Evolutionary conservation across 495 filamentous ascomycete species (phyloP), one percentile per base, ranked within the genome.

Genomic region (Sabuloglossum arenarium): DNA sequence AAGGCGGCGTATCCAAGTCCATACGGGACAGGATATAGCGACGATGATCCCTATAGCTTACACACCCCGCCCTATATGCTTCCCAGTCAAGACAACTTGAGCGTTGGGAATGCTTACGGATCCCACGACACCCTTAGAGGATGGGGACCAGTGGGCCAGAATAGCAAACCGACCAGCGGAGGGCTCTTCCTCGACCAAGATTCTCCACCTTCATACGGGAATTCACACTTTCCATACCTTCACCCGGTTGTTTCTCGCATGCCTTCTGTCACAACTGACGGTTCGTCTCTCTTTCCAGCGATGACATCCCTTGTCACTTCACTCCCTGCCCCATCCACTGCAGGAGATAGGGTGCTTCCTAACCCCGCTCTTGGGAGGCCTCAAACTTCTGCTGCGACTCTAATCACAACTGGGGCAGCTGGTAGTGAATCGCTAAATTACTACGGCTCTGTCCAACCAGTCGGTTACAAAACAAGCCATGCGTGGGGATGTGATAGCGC

Each of bases 291-390:
- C 32, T 59, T 59, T n/a, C 57, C 57, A 47, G 45, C 51, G 11
- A 30, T 59, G 24, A 34, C 32, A 10, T 51, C 57, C 24, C 11
- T 59, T 5, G 32, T 19, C 10, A 37, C 57, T 14, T 57, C 57
- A n/a, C 52, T 59, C 5, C 57, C 57, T 19, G 10, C 16, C 14
- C 23, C 53, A 21, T 23, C 32, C 16, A 28, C 57, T 24, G 34
- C 52, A 11, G 57, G 50, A 30, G 57, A 59, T 12, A 37, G 57
- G 51, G 24, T 57, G n/a, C 52, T 59, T 16, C 57, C 57, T 14
- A 46, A 56, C 19, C 57, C 57, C 5, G 54, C 54, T 27, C 19
- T 56, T n/a, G 34, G 37, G 25, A 43, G 54, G 37, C 43, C 54
- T 23, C 53, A 43, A 54, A 25, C 53, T 37, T 43, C 37, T 16